A percentile compares a stretch with the other conserved stretches of the same genome.
Conservation (phyloP, 495 filamentous ascomycete species). For the Polyplosphaeria fusca region DNA sequence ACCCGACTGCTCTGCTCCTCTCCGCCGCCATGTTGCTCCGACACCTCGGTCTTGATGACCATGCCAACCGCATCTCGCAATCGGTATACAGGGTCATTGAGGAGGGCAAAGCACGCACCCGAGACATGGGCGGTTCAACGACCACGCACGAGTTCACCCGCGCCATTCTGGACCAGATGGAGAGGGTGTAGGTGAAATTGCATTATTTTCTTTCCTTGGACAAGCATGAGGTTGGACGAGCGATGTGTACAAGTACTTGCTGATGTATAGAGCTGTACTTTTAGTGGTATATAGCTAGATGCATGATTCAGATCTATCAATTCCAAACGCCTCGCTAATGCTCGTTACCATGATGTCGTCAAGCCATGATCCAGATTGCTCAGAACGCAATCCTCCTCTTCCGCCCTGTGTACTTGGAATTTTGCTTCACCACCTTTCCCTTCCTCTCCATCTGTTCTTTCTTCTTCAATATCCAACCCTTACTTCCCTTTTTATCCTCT, state of each 20-base stretch:
- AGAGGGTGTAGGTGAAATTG: conserved; percentile 41
- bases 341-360: conserved; percentile 4
- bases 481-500: conserved; percentile 70
- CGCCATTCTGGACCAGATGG: conserved; percentile 92
- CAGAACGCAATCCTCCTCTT: conserved; percentile 65
- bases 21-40: conserved; percentile 94
- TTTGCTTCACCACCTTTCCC: conserved; percentile 87
- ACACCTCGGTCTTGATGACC: conserved; percentile 93
- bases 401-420: conserved; percentile 87
- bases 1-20: conserved; percentile 92
- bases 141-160: conserved; percentile 93
- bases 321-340: conserved; percentile 25
- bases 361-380: conserved; percentile 10
- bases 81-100: conserved; percentile 94
- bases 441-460: conserved; percentile 94
- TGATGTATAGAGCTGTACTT: conserved; percentile 31
- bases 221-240: neutral
- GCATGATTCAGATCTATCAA: conserved; percentile 17
- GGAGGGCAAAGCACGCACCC: conserved; percentile 80
- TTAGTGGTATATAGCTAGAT: conserved; percentile 31
- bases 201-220: neutral
- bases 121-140: conserved; percentile 88
- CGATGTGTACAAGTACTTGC: conserved; percentile 5
- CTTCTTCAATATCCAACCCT: conserved; percentile 87
- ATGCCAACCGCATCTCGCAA: conserved; percentile 96